Base-by-base conservation (phyloP, 768 basidiomycete species). In the Cyclocybe cylindracea region DNA sequence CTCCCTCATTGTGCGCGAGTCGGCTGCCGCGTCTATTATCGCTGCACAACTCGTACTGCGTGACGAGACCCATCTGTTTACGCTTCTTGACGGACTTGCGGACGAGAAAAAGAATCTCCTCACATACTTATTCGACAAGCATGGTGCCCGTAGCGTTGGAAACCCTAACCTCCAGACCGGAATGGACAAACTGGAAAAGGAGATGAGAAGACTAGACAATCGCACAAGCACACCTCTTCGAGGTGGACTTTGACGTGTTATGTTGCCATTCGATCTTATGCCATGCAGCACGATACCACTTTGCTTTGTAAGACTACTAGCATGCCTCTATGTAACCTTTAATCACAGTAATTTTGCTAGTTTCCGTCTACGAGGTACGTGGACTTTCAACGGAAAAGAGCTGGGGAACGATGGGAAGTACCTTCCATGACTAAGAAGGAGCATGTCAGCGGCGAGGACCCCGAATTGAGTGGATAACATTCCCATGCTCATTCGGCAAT, bases 81-180 rank as follows among this genome's bases (percentile, higher is more conserved):
- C 82, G 35, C 79, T 94, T 13, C 72, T 94, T 40, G 89, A 91
- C 51, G 89, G 87, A 5, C 75, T 94, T 38, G 84, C 89, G n/a
- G 87, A 91, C 54, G 90, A 91, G 61, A 91, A 94, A 77, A 93
- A 92, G 77, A 93, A 94, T 63, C 74, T 94, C 13, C 73, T 94
- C 44, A 91, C 92, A 1, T 94, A 94, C 58, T 74, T 92, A 50
- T 94, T 94, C 57, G 91, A 93, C 66, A 94, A 93, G 66, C 89
- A 93, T 61, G 85, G 85, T 32, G 88, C 80, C 8, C 76, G 91
- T 16, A 88, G 82, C 39, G 59, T 66, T 45, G 64, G 62, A 10
- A 62, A 61, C 24, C 66, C 64, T 4, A 64, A 65, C 36, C 71
- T 73, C 7, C 68, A 67, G n/a, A 70, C 70, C 11, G 81, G 87